Conservation (phyloP, 108 stramenopile genomes). For the Cyclotella cryptica region DNA sequence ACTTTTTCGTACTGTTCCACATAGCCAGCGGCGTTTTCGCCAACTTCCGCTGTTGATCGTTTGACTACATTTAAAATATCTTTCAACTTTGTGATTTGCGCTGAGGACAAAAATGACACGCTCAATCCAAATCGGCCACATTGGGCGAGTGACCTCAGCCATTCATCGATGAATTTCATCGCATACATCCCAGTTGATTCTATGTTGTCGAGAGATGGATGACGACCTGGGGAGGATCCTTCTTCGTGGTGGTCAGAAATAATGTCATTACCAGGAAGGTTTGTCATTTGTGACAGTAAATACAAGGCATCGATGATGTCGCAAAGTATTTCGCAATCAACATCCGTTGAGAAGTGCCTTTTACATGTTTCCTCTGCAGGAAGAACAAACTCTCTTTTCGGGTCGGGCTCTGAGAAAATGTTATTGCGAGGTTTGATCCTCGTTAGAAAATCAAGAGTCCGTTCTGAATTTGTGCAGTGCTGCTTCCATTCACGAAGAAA, state of each 20-base stretch:
- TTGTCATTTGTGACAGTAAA: constrained; percentile 21
- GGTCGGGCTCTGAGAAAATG: not conserved
- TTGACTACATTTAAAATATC: constrained; percentile 24
- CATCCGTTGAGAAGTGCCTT: constrained; percentile 39
- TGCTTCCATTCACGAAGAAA: constrained; percentile 37
- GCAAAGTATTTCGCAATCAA: constrained; percentile 42
- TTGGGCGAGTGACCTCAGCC: constrained; percentile 27
- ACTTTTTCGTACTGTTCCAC: constrained; percentile 3
- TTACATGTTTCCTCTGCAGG: constrained; percentile 25
- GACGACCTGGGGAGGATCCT: not conserved
- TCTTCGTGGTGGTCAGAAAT: not conserved
- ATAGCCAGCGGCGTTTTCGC: not conserved
- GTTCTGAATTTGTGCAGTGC: constrained; percentile 29
- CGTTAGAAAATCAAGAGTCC: constrained; percentile 28
- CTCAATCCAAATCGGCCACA: constrained; percentile 45
- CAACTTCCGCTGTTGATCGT: constrained; percentile 1
- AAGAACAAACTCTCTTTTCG: constrained; percentile 6
- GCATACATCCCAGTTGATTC: constrained; percentile 1
- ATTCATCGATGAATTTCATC: constrained; percentile 12
- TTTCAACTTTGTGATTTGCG: constrained; percentile 29
- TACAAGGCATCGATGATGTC: constrained; percentile 37
- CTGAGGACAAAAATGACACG: constrained; percentile 33
- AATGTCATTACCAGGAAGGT: not conserved
- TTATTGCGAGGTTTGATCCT: constrained; percentile 9
- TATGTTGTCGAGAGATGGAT: constrained; percentile 7